Percentiles rank a stretch among this genome's conserved stretches.
Conservation (phyloP, 352 stramenopile species). For the Aphanomyces cochlioides region DNA sequence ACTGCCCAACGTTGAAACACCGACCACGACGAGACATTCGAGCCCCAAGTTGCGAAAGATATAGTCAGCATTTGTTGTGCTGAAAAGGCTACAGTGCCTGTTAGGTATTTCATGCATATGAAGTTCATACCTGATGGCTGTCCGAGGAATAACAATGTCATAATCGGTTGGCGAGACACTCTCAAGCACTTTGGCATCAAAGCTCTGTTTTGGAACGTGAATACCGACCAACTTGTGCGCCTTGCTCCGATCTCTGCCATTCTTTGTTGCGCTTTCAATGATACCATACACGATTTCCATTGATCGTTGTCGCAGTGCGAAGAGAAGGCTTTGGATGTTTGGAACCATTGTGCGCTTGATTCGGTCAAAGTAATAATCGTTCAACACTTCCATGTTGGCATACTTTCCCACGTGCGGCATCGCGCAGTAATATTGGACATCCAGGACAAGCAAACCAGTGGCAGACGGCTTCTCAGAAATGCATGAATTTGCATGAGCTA, state of each 20-base stretch:
- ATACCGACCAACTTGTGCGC: conserved; percentile 87
- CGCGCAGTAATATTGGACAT: conserved; percentile 69
- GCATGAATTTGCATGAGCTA: conserved; percentile 25
- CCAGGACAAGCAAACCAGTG: conserved; percentile 57
- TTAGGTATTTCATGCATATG: neutral
- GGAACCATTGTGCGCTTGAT: conserved; percentile 53
- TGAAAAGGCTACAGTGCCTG: conserved; percentile 58
- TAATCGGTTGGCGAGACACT: conserved; percentile 45
- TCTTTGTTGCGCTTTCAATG: conserved; percentile 80
- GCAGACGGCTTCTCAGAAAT: neutral
- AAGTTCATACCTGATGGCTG: conserved; percentile 61
- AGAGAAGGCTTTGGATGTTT: conserved; percentile 56
- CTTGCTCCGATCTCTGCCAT: conserved; percentile 76
- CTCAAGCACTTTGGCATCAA: conserved; percentile 63
- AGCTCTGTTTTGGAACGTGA: conserved; percentile 59
- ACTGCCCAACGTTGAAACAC: conserved; percentile 79
- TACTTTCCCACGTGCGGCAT: conserved; percentile 24
- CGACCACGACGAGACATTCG: conserved; percentile 79
- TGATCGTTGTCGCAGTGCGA: conserved; percentile 46
- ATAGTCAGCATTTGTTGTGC: conserved; percentile 86
- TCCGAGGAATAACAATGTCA: conserved; percentile 85
- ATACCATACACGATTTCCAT: conserved; percentile 88
- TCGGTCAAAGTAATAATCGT: conserved; percentile 44
- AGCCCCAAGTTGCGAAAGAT: conserved; percentile 83
- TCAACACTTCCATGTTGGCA: conserved; percentile 16